phyloP scores from a whole-genome alignment of 768 basidiomycete species.

The Lactarius vividus region DNA sequence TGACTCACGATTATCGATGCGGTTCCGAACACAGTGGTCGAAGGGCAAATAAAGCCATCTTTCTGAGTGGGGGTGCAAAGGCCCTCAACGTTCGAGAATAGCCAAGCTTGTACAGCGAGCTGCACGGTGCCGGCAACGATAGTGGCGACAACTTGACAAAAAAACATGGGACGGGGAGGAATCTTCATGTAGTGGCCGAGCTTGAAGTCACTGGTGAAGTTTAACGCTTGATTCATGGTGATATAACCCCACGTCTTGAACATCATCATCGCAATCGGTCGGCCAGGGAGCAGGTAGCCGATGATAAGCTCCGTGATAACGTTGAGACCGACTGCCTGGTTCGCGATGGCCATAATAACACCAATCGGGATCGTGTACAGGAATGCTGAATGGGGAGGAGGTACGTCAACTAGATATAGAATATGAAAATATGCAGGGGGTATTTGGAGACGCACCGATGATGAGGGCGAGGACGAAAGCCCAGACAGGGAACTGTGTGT shows the following conservation, averaged over 20 bases:
- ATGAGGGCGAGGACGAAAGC: constrained; percentile 68
- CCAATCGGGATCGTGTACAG: constrained; percentile 75
- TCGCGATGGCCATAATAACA: constrained; percentile 76
- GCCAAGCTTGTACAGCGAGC: constrained; percentile 58
- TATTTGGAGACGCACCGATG: constrained; percentile 41
- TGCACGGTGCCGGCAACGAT: constrained; percentile 61
- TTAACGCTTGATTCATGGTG: constrained; percentile 62
- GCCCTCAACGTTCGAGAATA: constrained; percentile 25
- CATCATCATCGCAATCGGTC: constrained; percentile 79
- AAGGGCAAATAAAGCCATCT: constrained; percentile 30
- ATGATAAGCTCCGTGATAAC: constrained; percentile 81
- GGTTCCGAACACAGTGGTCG: constrained; percentile 49
- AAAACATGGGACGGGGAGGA: constrained; percentile 72
- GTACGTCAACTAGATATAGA: background rate
- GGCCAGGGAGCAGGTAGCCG: constrained; percentile 80
- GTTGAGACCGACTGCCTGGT: constrained; percentile 67
- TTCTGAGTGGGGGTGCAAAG: constrained; percentile 49
- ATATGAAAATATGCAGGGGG: background rate
- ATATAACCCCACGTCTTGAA: constrained; percentile 84
- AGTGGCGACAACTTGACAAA: constrained; percentile 51
- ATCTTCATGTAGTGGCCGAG: constrained; percentile 73
- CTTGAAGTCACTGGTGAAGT: constrained; percentile 74
- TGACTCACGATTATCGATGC: constrained; percentile 22
- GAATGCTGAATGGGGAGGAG: constrained; percentile 34
- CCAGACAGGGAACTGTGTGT: constrained; percentile 69